phyloP scores from a whole-genome alignment of 164 flowering plant genomes.

The Tetrastigma voinierianum region DNA sequence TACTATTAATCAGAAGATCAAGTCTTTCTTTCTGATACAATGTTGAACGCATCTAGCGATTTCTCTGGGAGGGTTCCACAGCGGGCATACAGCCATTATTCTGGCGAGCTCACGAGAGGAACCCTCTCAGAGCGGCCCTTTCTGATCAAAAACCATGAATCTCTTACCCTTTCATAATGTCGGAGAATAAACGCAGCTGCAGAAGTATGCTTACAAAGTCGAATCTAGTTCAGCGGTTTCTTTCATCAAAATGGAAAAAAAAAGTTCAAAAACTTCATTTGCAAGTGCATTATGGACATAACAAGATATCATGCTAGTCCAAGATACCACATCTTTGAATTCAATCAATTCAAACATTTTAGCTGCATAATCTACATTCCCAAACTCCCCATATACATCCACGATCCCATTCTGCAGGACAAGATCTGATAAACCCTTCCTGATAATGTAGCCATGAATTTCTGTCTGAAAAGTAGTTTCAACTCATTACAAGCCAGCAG shows the following conservation, averaged over 20 bases:
- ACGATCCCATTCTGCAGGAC: constrained; percentile 54
- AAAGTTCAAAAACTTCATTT: constrained; percentile 60
- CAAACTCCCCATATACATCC: constrained; percentile 68
- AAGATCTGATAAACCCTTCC: constrained; percentile 52
- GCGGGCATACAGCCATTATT: constrained; percentile 80
- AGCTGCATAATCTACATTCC: constrained; percentile 47
- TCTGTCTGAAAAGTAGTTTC: constrained; percentile 44
- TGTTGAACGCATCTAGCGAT: constrained; percentile 48
- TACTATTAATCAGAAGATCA: constrained; percentile 63
- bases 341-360: constrained; percentile 43
- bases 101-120: constrained; percentile 55
- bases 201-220: constrained; percentile 57
- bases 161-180: constrained; percentile 72
- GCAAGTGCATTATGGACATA: constrained; percentile 52
- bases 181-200: constrained; percentile 71
- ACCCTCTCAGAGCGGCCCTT: constrained; percentile 49
- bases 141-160: constrained; percentile 65
- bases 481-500: constrained; percentile 58
- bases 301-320: constrained; percentile 78
- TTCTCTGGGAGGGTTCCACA: constrained; percentile 57
- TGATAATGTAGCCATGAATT: constrained; percentile 52
- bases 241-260: constrained; percentile 44
- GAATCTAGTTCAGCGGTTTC: constrained; percentile 52
- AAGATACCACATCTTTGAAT: constrained; percentile 68
- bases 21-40: constrained; percentile 29